Percentiles rank a stretch among this genome's conserved stretches.
phyloP scores from a whole-genome alignment of 176 grass and related monocot genomes.

The Paspalum notatum region DNA sequence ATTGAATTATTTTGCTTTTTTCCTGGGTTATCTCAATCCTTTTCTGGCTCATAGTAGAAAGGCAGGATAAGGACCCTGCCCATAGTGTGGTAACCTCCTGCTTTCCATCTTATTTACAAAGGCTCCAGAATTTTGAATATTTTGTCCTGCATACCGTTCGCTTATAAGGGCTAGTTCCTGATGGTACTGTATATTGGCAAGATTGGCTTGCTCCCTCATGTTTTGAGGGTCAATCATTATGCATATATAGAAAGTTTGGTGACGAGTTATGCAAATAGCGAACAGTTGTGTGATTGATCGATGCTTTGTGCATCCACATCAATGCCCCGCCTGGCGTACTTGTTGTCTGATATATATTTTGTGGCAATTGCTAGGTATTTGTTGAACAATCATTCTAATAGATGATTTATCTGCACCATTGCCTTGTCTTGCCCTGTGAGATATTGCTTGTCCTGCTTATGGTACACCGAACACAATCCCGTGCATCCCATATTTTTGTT shows the following conservation, averaged over 20 bases:
- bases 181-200: background rate
- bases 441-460: conserved; percentile 10
- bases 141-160: background rate
- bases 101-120: background rate
- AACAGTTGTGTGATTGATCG: background rate
- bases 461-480: background rate
- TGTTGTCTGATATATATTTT: conserved; percentile 11
- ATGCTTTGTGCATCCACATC: conserved; percentile 13
- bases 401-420: background rate
- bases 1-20: background rate
- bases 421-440: background rate
- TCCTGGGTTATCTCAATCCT: background rate
- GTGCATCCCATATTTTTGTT: background rate
- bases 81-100: background rate
- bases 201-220: background rate
- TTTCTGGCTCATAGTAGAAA: background rate
- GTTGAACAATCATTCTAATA: background rate
- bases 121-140: background rate
- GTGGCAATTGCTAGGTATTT: conserved; percentile 15
- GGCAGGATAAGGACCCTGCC: background rate
- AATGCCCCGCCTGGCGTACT: background rate
- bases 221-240: background rate
- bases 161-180: conserved; percentile 9
- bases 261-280: background rate
- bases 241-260: background rate